Evolutionary conservation across 2,329 filamentous ascomycete species (phyloP).

Genomic region (Fusarium albosuccineum): DNA sequence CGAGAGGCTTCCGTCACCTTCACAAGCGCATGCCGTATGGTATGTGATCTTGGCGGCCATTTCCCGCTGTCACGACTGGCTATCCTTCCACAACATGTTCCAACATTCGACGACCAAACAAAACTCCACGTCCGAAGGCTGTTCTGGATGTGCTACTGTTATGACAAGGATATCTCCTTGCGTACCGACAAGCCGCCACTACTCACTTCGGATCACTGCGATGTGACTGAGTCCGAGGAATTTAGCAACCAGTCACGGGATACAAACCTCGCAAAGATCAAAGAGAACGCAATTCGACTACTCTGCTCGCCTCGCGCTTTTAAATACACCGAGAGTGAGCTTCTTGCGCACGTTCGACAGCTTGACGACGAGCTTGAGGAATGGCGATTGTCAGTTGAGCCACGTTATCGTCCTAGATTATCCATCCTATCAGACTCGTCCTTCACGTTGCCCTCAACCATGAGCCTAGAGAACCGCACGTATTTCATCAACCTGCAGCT

Average conservation of each 20-base stretch:
- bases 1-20: constrained; percentile 28
- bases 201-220: constrained; percentile 25
- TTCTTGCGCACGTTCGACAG: constrained; percentile 44
- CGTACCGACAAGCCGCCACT: constrained; percentile 21
- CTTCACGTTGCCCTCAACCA: constrained; percentile 8
- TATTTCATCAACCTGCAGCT: constrained; percentile 34
- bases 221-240: constrained; percentile 25
- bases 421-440: constrained; percentile 27
- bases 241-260: constrained; percentile 19
- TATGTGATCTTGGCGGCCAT: constrained; percentile 29
- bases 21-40: constrained; percentile 28
- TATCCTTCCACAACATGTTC: constrained; percentile 28
- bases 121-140: constrained; percentile 10
- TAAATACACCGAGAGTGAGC: constrained; percentile 39
- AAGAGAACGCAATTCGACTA: constrained; percentile 30
- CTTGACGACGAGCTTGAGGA: constrained; percentile 50
- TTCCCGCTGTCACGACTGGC: constrained; percentile 18
- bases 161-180: constrained; percentile 20
- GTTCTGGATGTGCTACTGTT: constrained; percentile 33
- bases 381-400: constrained; percentile 47
- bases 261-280: constrained; percentile 30
- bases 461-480: constrained; percentile 19
- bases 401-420: constrained; percentile 29
- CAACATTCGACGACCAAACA: constrained; percentile 19
- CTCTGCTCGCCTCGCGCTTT: constrained; percentile 31